Evolutionary conservation across 306 rosid species (phyloP), one percentile per base, ranked within the genome.

Genomic region (Purshia tridentata): DNA sequence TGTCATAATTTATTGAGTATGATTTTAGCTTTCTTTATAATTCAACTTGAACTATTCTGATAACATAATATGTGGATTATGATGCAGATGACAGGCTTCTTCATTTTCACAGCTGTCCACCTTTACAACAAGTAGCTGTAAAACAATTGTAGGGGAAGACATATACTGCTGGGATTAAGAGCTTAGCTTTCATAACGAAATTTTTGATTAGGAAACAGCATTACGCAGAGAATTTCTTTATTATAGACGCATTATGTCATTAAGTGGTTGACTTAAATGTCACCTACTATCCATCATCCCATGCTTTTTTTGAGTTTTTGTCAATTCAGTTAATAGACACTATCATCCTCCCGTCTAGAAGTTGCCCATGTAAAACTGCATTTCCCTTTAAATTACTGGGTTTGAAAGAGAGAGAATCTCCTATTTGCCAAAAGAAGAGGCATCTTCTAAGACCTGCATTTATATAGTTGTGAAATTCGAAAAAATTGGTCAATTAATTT

Each of bases 31-130:
- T 72, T 46, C 47, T 51, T 16, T 39, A 13, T 18, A 67, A 44
- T 48, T 42, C 0, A 69, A 69, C 15, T 61, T 67, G 45, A 59
- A 61, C 47, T 47, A 70, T 55, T 23, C 16, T 67, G 22, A 42
- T 65, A 50, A 60, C 29, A 50, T 15, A 41, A 14, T 10, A 20
- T 42, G 69, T 59, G 18, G 61, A 79, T 69, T 81, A 15, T 80
- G 81, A 72, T 86, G 96, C 98, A 92, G 98, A 92, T 90, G 98
- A 78, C 88, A 10, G 98, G 98, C 29, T 93, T 93, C 91, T 86
- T 91, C 72, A 4, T 91, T 72, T 89, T 93, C 87, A 84, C 96
- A 4, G 86, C 39, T 11, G 91, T 93, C 69, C 96, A 93, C 82
- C 84, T 93, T 6, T 93, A 93, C 90, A 76, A 39, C 86, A 93